Conservation (phyloP, 768 basidiomycete species). For the Rubroboletus satanas region DNA sequence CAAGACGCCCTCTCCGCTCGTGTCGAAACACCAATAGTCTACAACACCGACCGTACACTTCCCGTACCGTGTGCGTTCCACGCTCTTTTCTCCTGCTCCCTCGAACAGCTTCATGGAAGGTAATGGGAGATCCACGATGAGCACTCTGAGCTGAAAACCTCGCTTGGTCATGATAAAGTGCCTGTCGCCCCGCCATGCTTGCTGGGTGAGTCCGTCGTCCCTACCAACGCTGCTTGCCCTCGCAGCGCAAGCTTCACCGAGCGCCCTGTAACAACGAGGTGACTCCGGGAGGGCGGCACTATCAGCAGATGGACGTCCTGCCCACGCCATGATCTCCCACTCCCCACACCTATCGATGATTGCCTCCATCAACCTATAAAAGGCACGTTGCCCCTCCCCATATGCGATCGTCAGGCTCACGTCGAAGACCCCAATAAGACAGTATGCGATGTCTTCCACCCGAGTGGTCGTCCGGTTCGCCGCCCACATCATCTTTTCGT, state of each 20-base stretch:
- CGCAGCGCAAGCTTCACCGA: slow-evolving; percentile 1
- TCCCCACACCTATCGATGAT: slow-evolving; percentile 27
- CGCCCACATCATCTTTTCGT: slow-evolving; percentile 33
- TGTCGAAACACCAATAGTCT: slow-evolving; percentile 33
- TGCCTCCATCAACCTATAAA: slow-evolving; percentile 28
- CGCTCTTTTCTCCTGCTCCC: neutral
- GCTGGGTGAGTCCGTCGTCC: neutral
- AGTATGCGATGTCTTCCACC: slow-evolving; percentile 32
- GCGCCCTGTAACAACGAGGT: slow-evolving; percentile 26
- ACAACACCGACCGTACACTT: slow-evolving; percentile 27
- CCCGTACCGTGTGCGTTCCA: slow-evolving; percentile 16
- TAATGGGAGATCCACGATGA: slow-evolving; percentile 22
- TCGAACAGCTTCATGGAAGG: slow-evolving; percentile 16
- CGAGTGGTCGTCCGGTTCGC: slow-evolving; percentile 33
- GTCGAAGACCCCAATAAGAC: slow-evolving; percentile 33
- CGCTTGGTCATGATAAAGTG: slow-evolving; percentile 32
- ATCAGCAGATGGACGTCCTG: slow-evolving; percentile 23
- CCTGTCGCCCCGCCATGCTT: slow-evolving; percentile 25
- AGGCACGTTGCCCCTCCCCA: slow-evolving; percentile 33
- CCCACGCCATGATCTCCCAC: slow-evolving; percentile 34
- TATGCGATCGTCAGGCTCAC: slow-evolving; percentile 34
- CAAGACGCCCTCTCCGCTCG: slow-evolving; percentile 23
- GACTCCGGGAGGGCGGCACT: slow-evolving; percentile 32
- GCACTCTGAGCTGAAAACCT: slow-evolving; percentile 27
- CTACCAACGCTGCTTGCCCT: neutral